Conservation (phyloP, 306 rosid species). For the Quillaja saponaria region DNA sequence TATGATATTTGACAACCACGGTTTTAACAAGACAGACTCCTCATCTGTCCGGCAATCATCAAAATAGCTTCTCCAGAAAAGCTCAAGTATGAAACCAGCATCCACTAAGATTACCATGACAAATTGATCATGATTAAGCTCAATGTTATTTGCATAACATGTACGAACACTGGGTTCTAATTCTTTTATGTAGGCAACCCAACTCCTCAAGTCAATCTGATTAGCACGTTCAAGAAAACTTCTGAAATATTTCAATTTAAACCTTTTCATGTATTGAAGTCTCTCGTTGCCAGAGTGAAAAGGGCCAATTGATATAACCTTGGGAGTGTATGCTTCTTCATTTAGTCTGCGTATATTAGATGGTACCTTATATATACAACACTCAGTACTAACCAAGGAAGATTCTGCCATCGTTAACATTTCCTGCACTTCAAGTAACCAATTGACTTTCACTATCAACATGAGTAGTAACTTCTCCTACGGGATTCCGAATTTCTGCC, state of each 20-base stretch:
- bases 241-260: too few species aligned
- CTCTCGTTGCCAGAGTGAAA: too few species aligned
- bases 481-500: too few species aligned
- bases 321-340: not conserved
- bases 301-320: not conserved
- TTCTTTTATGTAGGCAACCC: not conserved
- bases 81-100: constrained; percentile 6
- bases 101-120: constrained; percentile 3
- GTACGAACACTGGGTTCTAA: not conserved
- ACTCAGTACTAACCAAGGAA: not conserved
- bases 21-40: not conserved
- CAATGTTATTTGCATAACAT: not conserved
- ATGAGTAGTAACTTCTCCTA: too few species aligned
- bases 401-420: not conserved
- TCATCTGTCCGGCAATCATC: not conserved
- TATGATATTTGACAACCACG: not conserved
- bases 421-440: not conserved
- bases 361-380: constrained; percentile 12
- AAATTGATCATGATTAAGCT: not conserved
- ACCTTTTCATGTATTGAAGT: too few species aligned
- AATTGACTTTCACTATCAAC: too few species aligned
- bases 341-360: not conserved
- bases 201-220: not conserved
- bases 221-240: not conserved
- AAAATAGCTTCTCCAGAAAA: not conserved